Conservation (phyloP, 2,329 filamentous ascomycete species). For the Colletotrichum brevisporum region DNA sequence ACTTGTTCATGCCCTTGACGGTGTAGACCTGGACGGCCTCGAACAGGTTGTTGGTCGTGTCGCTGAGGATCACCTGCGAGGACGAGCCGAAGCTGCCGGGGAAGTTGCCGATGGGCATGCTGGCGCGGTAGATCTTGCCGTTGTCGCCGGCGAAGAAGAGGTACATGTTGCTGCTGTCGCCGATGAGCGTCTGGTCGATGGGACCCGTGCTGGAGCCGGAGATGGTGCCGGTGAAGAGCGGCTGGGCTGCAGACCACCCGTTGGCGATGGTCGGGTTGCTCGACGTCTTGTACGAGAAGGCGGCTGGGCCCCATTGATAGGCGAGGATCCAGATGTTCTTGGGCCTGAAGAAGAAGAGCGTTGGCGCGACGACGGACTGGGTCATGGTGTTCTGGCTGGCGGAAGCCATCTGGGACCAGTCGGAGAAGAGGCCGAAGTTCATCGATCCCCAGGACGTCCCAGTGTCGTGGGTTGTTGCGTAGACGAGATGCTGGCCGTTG, state of each 20-base stretch:
- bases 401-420: constrained; percentile 66
- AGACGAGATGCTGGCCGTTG: constrained; percentile 73
- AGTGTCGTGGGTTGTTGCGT: constrained; percentile 64
- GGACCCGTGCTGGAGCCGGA: constrained; percentile 57
- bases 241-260: too few relatives aligned
- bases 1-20: constrained; percentile 65
- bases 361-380: constrained; percentile 44
- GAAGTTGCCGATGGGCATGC: constrained; percentile 74
- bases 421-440: constrained; percentile 67
- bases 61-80: constrained; percentile 65
- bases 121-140: constrained; percentile 74
- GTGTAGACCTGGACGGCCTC: constrained; percentile 78
- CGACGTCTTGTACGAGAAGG: too few relatives aligned
- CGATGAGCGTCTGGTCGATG: constrained; percentile 76
- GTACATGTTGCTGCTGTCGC: constrained; percentile 73
- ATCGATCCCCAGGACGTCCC: constrained; percentile 68
- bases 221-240: too few relatives aligned
- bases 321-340: too few relatives aligned
- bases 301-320: too few relatives aligned
- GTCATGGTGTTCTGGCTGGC: constrained; percentile 68
- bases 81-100: constrained; percentile 70
- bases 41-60: constrained; percentile 70
- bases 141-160: constrained; percentile 79
- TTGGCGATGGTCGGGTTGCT: too few relatives aligned
- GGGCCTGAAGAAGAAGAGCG: too few relatives aligned